Evolutionary conservation across 2,329 filamentous ascomycete genomes (phyloP).

Genomic region (Colletotrichum sp.): DNA sequence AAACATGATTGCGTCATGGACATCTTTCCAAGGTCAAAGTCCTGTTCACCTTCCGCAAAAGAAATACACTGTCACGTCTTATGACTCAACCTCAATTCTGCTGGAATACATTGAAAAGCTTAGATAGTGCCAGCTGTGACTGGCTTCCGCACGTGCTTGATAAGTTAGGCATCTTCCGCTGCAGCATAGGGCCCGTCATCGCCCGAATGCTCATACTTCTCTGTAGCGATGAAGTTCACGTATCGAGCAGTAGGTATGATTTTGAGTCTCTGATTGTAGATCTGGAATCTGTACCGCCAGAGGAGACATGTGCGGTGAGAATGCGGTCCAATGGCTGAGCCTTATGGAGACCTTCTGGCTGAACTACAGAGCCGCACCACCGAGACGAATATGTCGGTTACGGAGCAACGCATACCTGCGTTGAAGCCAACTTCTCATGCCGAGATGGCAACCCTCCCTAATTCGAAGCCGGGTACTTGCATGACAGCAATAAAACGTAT

Average conservation of each 20-base stretch:
- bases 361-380: fast-evolving
- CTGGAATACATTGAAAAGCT: neutral
- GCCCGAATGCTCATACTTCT: neutral
- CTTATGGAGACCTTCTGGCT: neutral
- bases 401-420: fast-evolving
- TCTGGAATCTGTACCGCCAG: too few species aligned
- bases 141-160: neutral
- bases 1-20: neutral
- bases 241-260: neutral
- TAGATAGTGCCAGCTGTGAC: neutral
- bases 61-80: neutral
- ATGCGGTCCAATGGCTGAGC: too few species aligned
- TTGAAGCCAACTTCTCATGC: neutral
- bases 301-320: too few species aligned
- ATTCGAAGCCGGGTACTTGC: neutral
- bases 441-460: neutral
- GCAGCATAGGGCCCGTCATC: neutral
- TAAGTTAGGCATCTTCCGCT: neutral
- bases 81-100: neutral
- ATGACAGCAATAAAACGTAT: neutral
- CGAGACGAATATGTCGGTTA: neutral
- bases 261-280: neutral
- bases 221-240: neutral
- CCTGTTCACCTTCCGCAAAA: neutral
- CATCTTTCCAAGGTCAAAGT: neutral